A percentile compares a stretch with the other conserved stretches of the same genome.
Conservation (phyloP, 441 rosid genomes). For the Pelargonium fulgidum region DNA sequence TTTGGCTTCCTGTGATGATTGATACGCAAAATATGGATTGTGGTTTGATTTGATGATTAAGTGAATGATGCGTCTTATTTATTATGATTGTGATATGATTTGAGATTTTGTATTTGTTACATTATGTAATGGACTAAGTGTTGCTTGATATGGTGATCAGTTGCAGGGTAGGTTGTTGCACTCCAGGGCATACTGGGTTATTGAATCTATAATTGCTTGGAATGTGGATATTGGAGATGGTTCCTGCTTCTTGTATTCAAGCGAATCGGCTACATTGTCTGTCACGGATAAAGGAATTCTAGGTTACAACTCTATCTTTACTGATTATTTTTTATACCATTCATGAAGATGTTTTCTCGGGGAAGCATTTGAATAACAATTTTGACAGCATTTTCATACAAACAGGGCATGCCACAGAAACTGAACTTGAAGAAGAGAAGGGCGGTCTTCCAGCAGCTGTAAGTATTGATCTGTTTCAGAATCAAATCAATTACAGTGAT, state of each 20-base stretch:
- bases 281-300: conserved; percentile 44
- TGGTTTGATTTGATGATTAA: conserved; percentile 12
- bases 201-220: conserved; percentile 63
- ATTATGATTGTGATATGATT: not conserved
- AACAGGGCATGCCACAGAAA: conserved; percentile 54
- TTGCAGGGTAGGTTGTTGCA: conserved; percentile 46
- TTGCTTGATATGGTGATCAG: conserved; percentile 30
- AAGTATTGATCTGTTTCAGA: conserved; percentile 8
- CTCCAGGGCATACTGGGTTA: conserved; percentile 75
- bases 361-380: not conserved
- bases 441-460: conserved; percentile 50
- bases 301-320: conserved; percentile 36
- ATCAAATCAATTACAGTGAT: not conserved
- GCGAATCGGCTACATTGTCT: conserved; percentile 49
- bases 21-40: not conserved
- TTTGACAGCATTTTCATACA: conserved; percentile 17
- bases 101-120: not conserved
- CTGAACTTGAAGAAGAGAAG: conserved; percentile 50
- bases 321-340: not conserved
- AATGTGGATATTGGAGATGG: conserved; percentile 59
- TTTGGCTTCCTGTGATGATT: conserved; percentile 1
- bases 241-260: conserved; percentile 66
- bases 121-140: conserved; percentile 1
- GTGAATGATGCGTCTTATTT: conserved; percentile 16
- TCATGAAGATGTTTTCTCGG: not conserved